These are phyloP conservation scores for Artemisia argyi DNA, from an alignment of 129 eudicot genomes.

Conservation along the genomic window DNA sequence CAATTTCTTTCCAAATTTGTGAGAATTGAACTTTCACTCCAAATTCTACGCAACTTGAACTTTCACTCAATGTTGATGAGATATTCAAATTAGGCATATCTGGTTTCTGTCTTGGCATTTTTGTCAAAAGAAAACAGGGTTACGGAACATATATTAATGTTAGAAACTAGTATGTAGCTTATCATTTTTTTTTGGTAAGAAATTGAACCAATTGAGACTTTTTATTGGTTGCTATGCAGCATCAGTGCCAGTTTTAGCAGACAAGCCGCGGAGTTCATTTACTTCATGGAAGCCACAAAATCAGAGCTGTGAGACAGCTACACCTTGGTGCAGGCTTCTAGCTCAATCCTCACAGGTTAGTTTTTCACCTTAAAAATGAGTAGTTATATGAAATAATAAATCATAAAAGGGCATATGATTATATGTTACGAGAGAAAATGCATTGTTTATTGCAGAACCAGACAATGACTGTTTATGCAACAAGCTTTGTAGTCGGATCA, in stretches of 20 bases:
- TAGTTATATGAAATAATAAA: not conserved
- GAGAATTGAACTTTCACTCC: too few species aligned
- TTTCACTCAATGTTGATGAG: too few species aligned
- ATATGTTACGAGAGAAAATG: conserved; percentile 12
- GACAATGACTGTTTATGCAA: conserved; percentile 38
- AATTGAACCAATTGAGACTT: conserved; percentile 2
- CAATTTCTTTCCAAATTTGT: too few species aligned
- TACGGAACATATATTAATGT: not conserved
- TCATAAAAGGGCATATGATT: conserved; percentile 2
- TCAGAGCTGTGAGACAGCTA: conserved; percentile 33
- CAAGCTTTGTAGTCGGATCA: conserved; percentile 64
- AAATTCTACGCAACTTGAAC: too few species aligned
- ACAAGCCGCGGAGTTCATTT: conserved; percentile 47
- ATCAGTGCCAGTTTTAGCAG: conserved; percentile 43
- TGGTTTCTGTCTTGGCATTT: too few species aligned
- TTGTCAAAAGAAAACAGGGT: too few species aligned
- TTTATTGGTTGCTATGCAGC: conserved; percentile 34
- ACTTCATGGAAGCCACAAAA: conserved; percentile 56
- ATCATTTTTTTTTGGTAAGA: not conserved
- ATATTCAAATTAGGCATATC: too few species aligned
- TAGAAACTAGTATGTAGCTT: not conserved
- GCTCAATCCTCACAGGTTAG: conserved; percentile 62
- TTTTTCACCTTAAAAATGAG: not conserved
- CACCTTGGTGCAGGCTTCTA: conserved; percentile 82
- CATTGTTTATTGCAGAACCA: conserved; percentile 57